Conservation (phyloP, 2,329 filamentous ascomycete genomes). For the Graphiopsis chlorocephala region DNA sequence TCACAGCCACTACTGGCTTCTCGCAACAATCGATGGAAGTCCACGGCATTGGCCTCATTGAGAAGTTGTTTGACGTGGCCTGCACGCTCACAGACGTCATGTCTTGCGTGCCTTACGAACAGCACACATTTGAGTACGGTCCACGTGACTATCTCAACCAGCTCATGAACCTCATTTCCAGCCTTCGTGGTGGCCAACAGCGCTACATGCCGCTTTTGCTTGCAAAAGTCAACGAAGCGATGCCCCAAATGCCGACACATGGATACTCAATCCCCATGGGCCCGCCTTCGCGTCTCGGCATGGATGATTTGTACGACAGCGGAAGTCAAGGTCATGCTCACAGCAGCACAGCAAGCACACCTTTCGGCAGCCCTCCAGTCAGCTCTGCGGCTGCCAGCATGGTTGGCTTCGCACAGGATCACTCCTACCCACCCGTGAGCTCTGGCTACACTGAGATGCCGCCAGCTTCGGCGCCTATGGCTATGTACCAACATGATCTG, state of each 20-base stretch:
- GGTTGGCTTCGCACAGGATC: conserved; percentile 2
- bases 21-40: conserved; percentile 71
- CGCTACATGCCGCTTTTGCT: conserved; percentile 75
- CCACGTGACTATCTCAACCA: conserved; percentile 73
- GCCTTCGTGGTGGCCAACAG: conserved; percentile 71
- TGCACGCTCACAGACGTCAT: conserved; percentile 72
- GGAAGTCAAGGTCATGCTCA: conserved; percentile 32
- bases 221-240: conserved; percentile 66
- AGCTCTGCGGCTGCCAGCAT: conserved; percentile 14
- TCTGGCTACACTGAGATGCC: background rate
- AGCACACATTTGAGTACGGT: conserved; percentile 58
- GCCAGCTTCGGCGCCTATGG: background rate
- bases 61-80: conserved; percentile 76
- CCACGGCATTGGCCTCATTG: conserved; percentile 72
- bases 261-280: conserved; percentile 28
- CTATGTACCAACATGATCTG: conserved; percentile 13
- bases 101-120: conserved; percentile 57
- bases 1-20: conserved; percentile 66
- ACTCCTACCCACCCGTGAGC: conserved; percentile 6
- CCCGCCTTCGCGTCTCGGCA: conserved; percentile 21
- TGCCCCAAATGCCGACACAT: conserved; percentile 29
- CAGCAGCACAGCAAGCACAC: conserved; percentile 41
- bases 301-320: conserved; percentile 33
- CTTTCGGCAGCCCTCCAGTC: conserved; percentile 29
- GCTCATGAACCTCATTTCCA: conserved; percentile 63